These are phyloP conservation scores for Trichosporon sp. DNA, from an alignment of 1,284 basidiomycete genomes.

Conservation along the genomic window DNA sequence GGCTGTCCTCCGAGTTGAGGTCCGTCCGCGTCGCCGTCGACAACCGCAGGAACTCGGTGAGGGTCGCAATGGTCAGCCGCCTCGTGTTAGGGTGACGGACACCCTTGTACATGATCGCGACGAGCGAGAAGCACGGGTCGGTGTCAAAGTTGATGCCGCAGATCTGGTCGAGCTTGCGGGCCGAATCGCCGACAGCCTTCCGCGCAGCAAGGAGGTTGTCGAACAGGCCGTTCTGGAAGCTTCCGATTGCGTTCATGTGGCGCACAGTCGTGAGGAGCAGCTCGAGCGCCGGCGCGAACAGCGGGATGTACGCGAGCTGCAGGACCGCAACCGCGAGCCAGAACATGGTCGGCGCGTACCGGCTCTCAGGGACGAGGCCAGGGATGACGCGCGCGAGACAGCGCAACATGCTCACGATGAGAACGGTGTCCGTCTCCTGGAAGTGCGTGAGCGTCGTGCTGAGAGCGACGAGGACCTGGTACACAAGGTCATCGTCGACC, in stretches of 20 bases:
- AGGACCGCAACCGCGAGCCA: conserved; percentile 82
- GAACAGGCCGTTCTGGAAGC: conserved; percentile 59
- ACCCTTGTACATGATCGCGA: conserved; percentile 82
- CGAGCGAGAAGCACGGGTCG: conserved; percentile 77
- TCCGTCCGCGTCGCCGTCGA: conserved; percentile 60
- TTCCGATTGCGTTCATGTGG: conserved; percentile 60
- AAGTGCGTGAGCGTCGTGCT: conserved; percentile 60
- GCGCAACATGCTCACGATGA: conserved; percentile 81
- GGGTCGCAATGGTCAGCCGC: conserved; percentile 47
- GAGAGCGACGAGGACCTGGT: conserved; percentile 55
- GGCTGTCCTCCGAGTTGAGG: conserved; percentile 41
- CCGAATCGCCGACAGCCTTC: conserved; percentile 67
- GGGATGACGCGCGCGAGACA: conserved; percentile 77
- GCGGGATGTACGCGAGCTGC: conserved; percentile 71
- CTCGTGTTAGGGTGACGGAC: conserved; percentile 69
- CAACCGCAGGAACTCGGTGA: conserved; percentile 59
- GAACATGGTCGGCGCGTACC: conserved; percentile 74
- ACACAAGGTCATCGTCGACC: conserved; percentile 61
- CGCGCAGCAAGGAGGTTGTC: conserved; percentile 69
- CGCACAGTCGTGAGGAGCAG: conserved; percentile 61
- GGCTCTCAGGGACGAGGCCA: conserved; percentile 67
- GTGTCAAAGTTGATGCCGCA: conserved; percentile 75
- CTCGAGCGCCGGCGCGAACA: conserved; percentile 71
- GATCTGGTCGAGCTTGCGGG: conserved; percentile 71
- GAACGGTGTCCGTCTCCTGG: conserved; percentile 45